Conservation (phyloP, 2,329 filamentous ascomycete genomes). For the Xylaria sp. region DNA sequence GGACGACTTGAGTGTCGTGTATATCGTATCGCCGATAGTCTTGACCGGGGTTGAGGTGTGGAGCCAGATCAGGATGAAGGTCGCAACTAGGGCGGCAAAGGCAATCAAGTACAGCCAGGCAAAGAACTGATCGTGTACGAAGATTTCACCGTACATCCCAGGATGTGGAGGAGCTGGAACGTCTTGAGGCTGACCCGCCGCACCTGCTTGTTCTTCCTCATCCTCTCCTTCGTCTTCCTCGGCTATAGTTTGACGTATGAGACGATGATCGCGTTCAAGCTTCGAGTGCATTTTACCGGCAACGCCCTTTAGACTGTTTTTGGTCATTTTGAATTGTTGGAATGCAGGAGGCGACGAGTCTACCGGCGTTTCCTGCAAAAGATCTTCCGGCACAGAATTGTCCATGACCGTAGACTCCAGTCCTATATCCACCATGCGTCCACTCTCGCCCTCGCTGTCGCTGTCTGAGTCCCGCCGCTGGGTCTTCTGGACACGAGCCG, state of each 20-base stretch:
- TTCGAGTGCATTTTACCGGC: constrained; percentile 39
- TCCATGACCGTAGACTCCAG: constrained; percentile 62
- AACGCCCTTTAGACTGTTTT: constrained; percentile 36
- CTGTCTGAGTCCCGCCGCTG: constrained; percentile 32
- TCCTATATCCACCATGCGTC: constrained; percentile 81
- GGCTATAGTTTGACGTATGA: constrained; percentile 36
- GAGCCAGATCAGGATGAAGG: constrained; percentile 82
- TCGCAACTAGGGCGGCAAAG: constrained; percentile 77
- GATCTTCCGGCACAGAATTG: constrained; percentile 55
- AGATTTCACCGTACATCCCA: constrained; percentile 60
- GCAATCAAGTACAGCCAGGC: constrained; percentile 83
- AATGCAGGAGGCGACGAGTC: constrained; percentile 57
- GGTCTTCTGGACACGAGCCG: constrained; percentile 25
- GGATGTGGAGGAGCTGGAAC: constrained; percentile 46
- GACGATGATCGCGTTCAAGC: constrained; percentile 46
- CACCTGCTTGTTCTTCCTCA: constrained; percentile 26
- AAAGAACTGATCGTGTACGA: constrained; percentile 85
- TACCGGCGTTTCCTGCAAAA: constrained; percentile 48
- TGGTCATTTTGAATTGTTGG: constrained; percentile 49
- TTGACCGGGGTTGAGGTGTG: constrained; percentile 69
- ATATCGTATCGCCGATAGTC: constrained; percentile 88
- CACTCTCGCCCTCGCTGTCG: constrained; percentile 36
- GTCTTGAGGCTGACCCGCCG: constrained; percentile 19
- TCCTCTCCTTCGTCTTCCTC: constrained; percentile 35
- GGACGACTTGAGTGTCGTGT: constrained; percentile 78